Base-by-base conservation (phyloP, 768 basidiomycete genomes). In the Suillus discolor region DNA sequence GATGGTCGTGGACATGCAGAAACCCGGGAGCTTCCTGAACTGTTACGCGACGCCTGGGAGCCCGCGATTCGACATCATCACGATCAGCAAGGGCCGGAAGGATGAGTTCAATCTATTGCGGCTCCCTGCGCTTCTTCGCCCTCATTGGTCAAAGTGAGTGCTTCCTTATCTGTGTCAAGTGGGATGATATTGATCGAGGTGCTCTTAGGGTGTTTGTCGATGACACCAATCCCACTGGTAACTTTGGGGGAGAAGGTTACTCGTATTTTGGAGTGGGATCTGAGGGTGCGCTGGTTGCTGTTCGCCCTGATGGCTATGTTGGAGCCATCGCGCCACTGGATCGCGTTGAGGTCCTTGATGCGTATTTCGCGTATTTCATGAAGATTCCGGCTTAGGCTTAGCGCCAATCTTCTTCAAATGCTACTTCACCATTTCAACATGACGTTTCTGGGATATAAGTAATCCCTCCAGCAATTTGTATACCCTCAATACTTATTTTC, bases 181-280 rank as follows among this genome's bases (percentile, higher is more conserved):
- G 38, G 42, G 53, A 34, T 34, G n/a, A 31, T 16, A 51, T 44
- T 62, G n/a, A 28, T 18, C 45, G 15, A 16, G 42, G 23, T 9
- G 25, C 12, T 23, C 42, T 23, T 15, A 91, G 90, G 73, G 84
- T 88, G 8, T 78, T 87, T 39, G 78, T 89, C 15, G 90, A 92
- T 66, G 88, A 88, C 63, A 74, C 69, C 1, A 83, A 87, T 66
- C 66, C 82, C 42, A 76, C 72, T 25, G 83, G 81, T 3, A 71
- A 62, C 4, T 71, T 77, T 28, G 87, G 86, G 31, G 88, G 87
- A 6, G 79, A 80, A 42, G 88, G 85, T 5, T 90, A 90, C 71
- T 67, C 73, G 0, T 80, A 81, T 36, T 89, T 85, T 68, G 89
- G 89, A 0, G 70, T 80, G 15, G 62, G 63, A 1, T 62, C 71